Evolutionary conservation across 805 yeast genomes (phyloP).

Genomic region (Ogataea neopini): DNA sequence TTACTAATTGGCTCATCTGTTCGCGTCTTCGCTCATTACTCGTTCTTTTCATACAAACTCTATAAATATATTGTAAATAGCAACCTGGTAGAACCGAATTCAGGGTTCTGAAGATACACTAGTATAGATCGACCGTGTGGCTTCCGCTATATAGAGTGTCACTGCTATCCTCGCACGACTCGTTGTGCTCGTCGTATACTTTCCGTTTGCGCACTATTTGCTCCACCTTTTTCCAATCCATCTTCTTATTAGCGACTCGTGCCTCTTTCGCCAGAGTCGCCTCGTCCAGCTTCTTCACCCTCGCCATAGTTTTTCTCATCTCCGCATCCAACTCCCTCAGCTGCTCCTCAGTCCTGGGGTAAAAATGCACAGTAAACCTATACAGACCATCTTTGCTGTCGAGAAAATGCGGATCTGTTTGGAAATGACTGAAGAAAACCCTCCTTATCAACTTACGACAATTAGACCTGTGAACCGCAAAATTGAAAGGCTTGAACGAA

Average conservation of each 20-base stretch:
- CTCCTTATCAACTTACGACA: conserved; percentile 23
- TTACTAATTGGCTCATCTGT: too few species aligned
- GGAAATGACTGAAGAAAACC: conserved; percentile 21
- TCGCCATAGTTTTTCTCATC: conserved; percentile 18
- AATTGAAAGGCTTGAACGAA: conserved; percentile 23
- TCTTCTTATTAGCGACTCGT: conserved; percentile 9
- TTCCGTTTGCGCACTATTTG: background rate
- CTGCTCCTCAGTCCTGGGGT: conserved; percentile 19
- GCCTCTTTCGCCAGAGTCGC: conserved; percentile 10
- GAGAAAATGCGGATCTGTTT: conserved; percentile 6
- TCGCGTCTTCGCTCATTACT: too few species aligned
- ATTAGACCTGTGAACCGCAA: conserved; percentile 29
- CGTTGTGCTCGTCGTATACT: background rate
- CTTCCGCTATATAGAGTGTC: too few species aligned
- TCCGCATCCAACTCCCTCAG: conserved; percentile 13
- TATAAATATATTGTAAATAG: too few species aligned
- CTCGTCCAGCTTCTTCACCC: conserved; percentile 17
- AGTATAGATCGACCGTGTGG: too few species aligned
- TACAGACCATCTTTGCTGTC: conserved; percentile 30
- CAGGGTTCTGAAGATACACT: too few species aligned
- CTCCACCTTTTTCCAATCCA: conserved; percentile 11
- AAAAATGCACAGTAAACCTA: conserved; percentile 13
- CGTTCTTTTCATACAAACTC: too few species aligned
- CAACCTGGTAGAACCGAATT: too few species aligned
- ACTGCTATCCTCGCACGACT: background rate